A percentile compares a stretch with the other conserved stretches of the same genome.
phyloP scores from a whole-genome alignment of 495 filamentous ascomycete species.

The Hypoxylon intermedium region DNA sequence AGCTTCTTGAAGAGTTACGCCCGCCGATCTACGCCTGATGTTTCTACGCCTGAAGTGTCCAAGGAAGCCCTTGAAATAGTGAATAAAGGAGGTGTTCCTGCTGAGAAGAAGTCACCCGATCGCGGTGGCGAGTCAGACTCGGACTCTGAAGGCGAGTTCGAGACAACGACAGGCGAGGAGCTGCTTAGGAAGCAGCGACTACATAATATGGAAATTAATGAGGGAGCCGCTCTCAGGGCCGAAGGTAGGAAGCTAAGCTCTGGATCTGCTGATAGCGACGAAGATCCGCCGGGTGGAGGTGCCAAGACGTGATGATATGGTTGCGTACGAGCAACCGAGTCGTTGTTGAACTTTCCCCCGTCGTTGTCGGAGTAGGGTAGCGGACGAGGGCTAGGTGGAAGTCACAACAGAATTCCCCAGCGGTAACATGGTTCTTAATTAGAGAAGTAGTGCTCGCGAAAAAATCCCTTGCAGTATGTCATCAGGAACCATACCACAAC shows the following conservation, averaged over 20 bases:
- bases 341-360: neutral
- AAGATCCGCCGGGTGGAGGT: conserved; percentile 41
- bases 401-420: conserved; percentile 20
- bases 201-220: conserved; percentile 62
- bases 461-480: too few species aligned
- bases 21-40: conserved; percentile 38
- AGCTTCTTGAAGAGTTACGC: conserved; percentile 37
- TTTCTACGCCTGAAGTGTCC: conserved; percentile 34
- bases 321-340: conserved; percentile 13
- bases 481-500: too few species aligned
- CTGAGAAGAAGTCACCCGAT: conserved; percentile 37
- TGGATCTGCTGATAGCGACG: conserved; percentile 44
- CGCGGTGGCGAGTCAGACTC: conserved; percentile 56
- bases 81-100: conserved; percentile 26
- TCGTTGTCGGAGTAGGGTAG: neutral
- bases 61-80: conserved; percentile 33
- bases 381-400: neutral
- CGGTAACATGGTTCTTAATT: conserved; percentile 7
- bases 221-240: conserved; percentile 55
- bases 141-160: conserved; percentile 60
- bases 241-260: conserved; percentile 39
- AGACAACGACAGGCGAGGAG: conserved; percentile 49
- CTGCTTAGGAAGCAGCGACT: conserved; percentile 57
- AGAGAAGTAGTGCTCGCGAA: too few species aligned
- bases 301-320: conserved; percentile 41